These are phyloP conservation scores for Cutaneotrichosporon cavernicola DNA, from an alignment of 1,284 basidiomycete species.

Conservation along the genomic window DNA sequence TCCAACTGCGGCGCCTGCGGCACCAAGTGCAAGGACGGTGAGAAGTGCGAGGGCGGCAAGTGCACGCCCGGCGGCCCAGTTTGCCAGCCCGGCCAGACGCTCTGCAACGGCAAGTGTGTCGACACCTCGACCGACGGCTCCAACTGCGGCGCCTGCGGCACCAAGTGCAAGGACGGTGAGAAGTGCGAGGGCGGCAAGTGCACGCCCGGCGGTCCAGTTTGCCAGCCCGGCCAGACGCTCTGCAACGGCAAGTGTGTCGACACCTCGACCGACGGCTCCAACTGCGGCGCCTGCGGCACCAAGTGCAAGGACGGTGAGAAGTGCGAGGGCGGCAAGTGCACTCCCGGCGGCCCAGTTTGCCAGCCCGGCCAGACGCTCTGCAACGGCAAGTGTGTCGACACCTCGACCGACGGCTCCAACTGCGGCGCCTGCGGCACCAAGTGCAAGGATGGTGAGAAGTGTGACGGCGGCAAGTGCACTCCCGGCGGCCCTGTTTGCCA, in stretches of 20 bases:
- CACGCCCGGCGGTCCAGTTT: no score
- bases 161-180: neutral
- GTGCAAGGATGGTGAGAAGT: neutral
- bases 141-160: neutral
- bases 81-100: no score
- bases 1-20: neutral
- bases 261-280: no score
- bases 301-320: neutral
- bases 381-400: neutral
- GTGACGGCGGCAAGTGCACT: neutral
- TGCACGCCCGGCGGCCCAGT: no score
- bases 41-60: neutral
- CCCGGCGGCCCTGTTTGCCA: no score
- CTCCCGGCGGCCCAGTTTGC: neutral
- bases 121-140: neutral
- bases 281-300: neutral
- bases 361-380: neutral
- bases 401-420: neutral
- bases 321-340: conserved; percentile 2
- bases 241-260: neutral
- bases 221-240: no score
- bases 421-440: neutral
- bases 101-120: neutral
- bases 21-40: neutral
- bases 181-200: no score